A percentile compares a stretch with the other conserved stretches of the same genome.
These are phyloP conservation scores for Laetiporus sulphureus DNA, from an alignment of 1,284 basidiomycete genomes.

Conservation along the genomic window DNA sequence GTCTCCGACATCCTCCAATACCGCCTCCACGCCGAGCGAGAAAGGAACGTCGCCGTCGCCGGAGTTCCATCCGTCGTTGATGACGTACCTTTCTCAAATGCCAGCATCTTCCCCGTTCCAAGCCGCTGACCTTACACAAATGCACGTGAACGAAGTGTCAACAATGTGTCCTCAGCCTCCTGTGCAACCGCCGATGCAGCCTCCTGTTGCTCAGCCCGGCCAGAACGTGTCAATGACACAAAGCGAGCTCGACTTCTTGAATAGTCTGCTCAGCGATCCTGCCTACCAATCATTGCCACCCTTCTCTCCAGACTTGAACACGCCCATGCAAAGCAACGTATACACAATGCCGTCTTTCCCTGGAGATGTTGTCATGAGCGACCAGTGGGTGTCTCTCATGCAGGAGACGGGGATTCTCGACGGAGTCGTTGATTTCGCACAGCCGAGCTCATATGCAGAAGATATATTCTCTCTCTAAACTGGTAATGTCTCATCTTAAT, in stretches of 20 bases:
- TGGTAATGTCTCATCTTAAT: not conserved
- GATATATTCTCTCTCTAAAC: constrained; percentile 6
- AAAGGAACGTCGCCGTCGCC: constrained; percentile 18
- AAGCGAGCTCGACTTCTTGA: constrained; percentile 6
- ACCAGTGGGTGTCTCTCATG: constrained; percentile 28
- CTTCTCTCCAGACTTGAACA: constrained; percentile 4
- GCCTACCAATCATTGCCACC: constrained; percentile 5
- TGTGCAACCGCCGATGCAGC: not conserved
- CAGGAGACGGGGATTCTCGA: constrained; percentile 22
- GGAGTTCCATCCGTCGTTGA: constrained; percentile 54
- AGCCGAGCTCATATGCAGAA: constrained; percentile 1
- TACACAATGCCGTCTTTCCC: constrained; percentile 12
- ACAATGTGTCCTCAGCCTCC: not conserved
- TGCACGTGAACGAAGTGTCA: constrained; percentile 6
- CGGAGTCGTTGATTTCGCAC: not conserved
- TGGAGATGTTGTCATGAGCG: constrained; percentile 19
- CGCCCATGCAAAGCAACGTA: constrained; percentile 6
- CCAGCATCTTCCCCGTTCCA: constrained; percentile 26
- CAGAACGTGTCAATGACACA: constrained; percentile 1
- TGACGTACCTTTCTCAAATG: constrained; percentile 37
- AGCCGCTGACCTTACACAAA: constrained; percentile 18
- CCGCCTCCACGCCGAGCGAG: constrained; percentile 21
- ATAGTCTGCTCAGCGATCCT: constrained; percentile 5
- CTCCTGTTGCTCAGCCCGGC: not conserved
- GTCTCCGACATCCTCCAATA: constrained; percentile 8